Evolutionary conservation across 2,329 filamentous ascomycete genomes (phyloP), one percentile per base, ranked within the genome.

Genomic region (Colletotrichum sansevieriae): DNA sequence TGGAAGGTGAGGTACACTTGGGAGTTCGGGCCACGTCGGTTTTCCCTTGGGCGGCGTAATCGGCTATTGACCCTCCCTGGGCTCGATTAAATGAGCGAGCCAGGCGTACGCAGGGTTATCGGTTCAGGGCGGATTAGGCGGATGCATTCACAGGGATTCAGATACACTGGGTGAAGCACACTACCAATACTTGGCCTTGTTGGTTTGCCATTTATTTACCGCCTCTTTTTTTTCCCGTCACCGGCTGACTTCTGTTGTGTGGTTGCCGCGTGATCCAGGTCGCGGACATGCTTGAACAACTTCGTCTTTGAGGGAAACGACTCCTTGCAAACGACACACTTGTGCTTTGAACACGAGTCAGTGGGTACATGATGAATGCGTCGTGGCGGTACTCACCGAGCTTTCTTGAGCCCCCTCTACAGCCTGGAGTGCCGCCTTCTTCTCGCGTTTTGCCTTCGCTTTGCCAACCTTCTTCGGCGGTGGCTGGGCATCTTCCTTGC

Each of bases 201-300:
- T 44, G 15, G 13, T 43, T 33, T 39, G 18, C 29, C 20, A 39
- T 37, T 25, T 35, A 59, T 71, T 76, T 72, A 80, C 66, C 75
- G 73, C 73, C 79, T 81, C 69, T 79, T 79, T 68, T 80, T 83
- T 71, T 79, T 82, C 39, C 73, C 71, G 3, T 75, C 41, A 68
- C 3, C 46, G 39, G 22, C 29, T 18, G 25, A 35, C 35, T 57
- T 68, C 54, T 37, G 62, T 25, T 25, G 29, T 66, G 71, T 76
- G 78, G 49, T 62, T 54, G 88, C 87, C 6, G 90, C 91, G 80
- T 96, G 92, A 10, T 81, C 81, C 18, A 87, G 79, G 10, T 90
- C 86, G 70, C 88, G 87, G 66, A 96, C 84, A 77, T 97, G 94
- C 60, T 87, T 83, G 76, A 95, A 95, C 18, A 97, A 79, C 72